Conservation (phyloP, 2,329 filamentous ascomycete species). For the Alternaria incomplexa region DNA sequence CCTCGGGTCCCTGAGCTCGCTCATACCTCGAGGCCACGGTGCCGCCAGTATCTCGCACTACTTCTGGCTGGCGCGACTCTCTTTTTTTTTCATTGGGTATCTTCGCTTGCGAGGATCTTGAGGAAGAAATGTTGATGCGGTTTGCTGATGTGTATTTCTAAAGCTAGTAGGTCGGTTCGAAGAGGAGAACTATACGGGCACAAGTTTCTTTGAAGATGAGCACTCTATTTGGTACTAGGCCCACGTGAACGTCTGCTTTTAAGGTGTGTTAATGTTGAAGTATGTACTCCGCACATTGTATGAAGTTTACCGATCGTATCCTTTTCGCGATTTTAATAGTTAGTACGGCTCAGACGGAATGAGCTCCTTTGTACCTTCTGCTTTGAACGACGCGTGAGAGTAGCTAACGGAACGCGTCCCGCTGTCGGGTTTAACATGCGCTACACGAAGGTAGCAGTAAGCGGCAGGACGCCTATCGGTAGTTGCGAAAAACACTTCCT, state of each 20-base stretch:
- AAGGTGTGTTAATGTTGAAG: neutral
- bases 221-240: neutral
- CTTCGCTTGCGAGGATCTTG: neutral
- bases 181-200: too few relatives aligned
- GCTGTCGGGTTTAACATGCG: neutral
- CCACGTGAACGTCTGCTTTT: neutral
- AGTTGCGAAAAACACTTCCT: neutral
- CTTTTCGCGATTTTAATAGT: neutral
- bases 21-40: neutral
- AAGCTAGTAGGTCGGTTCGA: rapidly evolving
- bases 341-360: neutral
- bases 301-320: neutral
- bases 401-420: neutral
- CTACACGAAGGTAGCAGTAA: neutral
- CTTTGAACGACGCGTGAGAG: neutral
- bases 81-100: neutral
- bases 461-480: neutral
- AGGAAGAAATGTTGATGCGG: neutral
- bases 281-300: neutral
- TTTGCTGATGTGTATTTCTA: rapidly evolving
- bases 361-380: neutral
- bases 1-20: neutral
- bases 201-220: too few relatives aligned
- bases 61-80: neutral
- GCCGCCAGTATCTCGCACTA: neutral